Evolutionary conservation across 202 grass and related monocot species (phyloP).

Genomic region (Eragrostis tef): DNA sequence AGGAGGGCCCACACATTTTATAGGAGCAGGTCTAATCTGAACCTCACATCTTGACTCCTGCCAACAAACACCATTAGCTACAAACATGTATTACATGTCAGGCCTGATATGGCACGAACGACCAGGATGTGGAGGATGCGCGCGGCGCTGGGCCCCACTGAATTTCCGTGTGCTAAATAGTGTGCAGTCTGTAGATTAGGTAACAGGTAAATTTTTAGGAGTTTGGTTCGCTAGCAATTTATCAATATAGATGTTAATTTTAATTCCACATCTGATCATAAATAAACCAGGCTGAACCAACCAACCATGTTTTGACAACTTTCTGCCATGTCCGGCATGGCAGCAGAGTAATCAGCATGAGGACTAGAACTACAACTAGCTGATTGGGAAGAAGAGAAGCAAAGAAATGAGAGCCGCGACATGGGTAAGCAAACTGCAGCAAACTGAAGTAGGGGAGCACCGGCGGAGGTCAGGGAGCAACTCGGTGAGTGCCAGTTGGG

Average conservation of each 20-base stretch:
- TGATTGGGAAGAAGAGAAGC: background rate
- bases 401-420: background rate
- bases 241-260: slow-evolving; percentile 25
- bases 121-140: too few relatives aligned
- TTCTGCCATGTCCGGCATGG: slow-evolving; percentile 2
- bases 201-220: background rate
- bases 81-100: too few relatives aligned
- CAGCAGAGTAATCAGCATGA: background rate
- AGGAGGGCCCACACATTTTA: too few relatives aligned
- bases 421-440: background rate
- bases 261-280: background rate
- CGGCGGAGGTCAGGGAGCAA: background rate
- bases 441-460: background rate
- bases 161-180: background rate
- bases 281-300: slow-evolving; percentile 30
- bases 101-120: too few relatives aligned
- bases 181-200: background rate
- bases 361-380: background rate
- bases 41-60: too few relatives aligned
- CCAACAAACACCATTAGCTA: too few relatives aligned
- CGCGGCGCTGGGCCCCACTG: too few relatives aligned
- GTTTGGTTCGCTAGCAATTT: background rate
- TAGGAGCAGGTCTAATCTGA: too few relatives aligned
- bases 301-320: slow-evolving; percentile 10
- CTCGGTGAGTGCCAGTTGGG: background rate